phyloP scores from a whole-genome alignment of 768 basidiomycete genomes.

The Collybiopsis luxurians region DNA sequence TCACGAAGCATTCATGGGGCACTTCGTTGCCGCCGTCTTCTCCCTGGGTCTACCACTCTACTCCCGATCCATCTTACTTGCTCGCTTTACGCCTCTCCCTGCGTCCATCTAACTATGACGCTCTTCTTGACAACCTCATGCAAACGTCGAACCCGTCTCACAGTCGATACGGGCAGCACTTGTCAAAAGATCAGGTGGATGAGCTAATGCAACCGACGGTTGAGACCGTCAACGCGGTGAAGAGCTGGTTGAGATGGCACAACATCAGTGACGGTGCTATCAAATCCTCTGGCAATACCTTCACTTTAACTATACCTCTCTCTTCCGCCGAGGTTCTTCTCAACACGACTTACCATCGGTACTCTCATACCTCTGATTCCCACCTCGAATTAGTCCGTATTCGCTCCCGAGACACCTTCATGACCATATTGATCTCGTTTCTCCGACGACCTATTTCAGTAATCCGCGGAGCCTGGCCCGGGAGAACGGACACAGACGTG shows the following conservation, averaged over 20 bases:
- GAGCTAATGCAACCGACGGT: constrained; percentile 36
- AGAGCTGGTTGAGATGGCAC: constrained; percentile 41
- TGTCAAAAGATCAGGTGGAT: constrained; percentile 43
- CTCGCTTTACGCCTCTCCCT: constrained; percentile 34
- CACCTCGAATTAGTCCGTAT: constrained; percentile 39
- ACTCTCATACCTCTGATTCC: constrained; percentile 40
- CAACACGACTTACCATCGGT: constrained; percentile 18
- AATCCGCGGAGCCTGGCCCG: constrained; percentile 25
- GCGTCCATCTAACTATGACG: constrained; percentile 23
- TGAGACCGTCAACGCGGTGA: constrained; percentile 33
- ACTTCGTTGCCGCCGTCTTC: neutral
- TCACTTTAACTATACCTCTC: constrained; percentile 41
- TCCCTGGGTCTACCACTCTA: neutral
- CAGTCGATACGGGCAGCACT: constrained; percentile 24
- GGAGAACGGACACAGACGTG: neutral
- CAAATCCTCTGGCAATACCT: constrained; percentile 37
- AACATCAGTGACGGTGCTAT: constrained; percentile 29
- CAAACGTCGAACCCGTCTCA: constrained; percentile 28
- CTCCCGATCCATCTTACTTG: neutral
- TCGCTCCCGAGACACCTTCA: constrained; percentile 42
- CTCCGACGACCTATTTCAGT: constrained; percentile 46
- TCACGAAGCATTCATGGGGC: neutral
- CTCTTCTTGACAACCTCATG: constrained; percentile 27
- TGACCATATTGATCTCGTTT: constrained; percentile 43
- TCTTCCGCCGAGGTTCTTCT: constrained; percentile 45